Evolutionary conservation across 1,139 yeast species (phyloP).

Genomic region (Debaryomycetaceae sp.): DNA sequence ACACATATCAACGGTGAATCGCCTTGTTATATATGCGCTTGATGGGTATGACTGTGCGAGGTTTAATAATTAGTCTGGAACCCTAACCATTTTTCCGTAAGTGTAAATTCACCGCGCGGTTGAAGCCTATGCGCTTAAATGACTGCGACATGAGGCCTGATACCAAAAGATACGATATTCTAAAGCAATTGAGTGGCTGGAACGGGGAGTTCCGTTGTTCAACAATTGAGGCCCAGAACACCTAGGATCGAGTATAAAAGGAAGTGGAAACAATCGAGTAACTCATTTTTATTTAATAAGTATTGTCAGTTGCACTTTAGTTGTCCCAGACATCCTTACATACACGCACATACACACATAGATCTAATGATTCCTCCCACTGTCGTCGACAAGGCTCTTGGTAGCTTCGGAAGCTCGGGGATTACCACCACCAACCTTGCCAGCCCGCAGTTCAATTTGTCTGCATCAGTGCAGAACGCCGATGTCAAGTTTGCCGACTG

Average conservation of each 20-base stretch:
- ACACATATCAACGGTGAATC: not conserved
- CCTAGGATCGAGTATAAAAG: too few species aligned
- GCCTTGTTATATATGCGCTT: not conserved
- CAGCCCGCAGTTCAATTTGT: conserved; percentile 5
- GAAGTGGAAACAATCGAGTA: too few species aligned
- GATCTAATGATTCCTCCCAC: conserved; percentile 37
- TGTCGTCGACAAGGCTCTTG: conserved; percentile 24
- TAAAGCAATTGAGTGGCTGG: conserved; percentile 2
- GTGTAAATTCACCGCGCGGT: not conserved
- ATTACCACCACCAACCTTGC: not conserved
- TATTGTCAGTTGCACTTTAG: not conserved
- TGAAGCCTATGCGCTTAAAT: conserved; percentile 9
- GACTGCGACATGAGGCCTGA: conserved; percentile 8
- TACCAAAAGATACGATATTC: conserved; percentile 6
- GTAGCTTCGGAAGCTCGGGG: conserved; percentile 1
- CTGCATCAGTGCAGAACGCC: conserved; percentile 9
- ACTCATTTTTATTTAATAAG: too few species aligned
- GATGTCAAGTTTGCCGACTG: conserved; percentile 46
- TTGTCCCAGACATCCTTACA: not conserved
- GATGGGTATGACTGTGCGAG: not conserved
- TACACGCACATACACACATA: not conserved
- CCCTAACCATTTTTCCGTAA: not conserved
- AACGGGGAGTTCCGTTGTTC: conserved; percentile 1
- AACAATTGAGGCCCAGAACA: too few species aligned
- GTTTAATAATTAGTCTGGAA: not conserved